Evolutionary conservation across 768 basidiomycete species (phyloP).

Genomic region (Tylopilus felleus): DNA sequence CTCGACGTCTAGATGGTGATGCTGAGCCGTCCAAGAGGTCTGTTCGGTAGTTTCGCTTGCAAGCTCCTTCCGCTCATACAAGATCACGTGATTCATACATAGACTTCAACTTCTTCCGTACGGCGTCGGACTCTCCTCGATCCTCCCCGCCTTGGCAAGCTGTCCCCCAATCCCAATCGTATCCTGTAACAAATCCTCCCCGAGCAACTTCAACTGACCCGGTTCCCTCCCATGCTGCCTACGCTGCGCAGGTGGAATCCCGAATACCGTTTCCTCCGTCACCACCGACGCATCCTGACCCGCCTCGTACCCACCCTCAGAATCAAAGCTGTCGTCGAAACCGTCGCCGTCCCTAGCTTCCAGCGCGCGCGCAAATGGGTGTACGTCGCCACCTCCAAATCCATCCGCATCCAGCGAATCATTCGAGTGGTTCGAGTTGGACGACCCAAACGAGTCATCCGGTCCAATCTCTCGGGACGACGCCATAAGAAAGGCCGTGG

Average conservation of each 20-base stretch:
- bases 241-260: conserved; percentile 55
- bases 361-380: conserved; percentile 54
- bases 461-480: conserved; percentile 32
- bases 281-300: conserved; percentile 19
- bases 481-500: conserved; percentile 69
- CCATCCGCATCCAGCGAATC: conserved; percentile 52
- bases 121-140: conserved; percentile 69
- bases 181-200: conserved; percentile 59
- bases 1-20: neutral
- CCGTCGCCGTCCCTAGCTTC: conserved; percentile 36
- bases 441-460: conserved; percentile 39
- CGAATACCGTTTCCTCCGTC: conserved; percentile 70
- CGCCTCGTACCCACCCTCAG: conserved; percentile 36
- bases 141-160: conserved; percentile 43
- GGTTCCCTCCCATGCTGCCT: conserved; percentile 22
- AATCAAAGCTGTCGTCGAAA: conserved; percentile 53
- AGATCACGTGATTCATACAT: conserved; percentile 16
- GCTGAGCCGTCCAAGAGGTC: neutral
- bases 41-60: neutral
- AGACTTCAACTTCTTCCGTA: conserved; percentile 21
- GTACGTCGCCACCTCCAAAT: conserved; percentile 40
- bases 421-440: conserved; percentile 56
- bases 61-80: conserved; percentile 26
- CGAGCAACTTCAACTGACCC: conserved; percentile 51
- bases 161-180: conserved; percentile 59